A percentile compares a stretch with the other conserved stretches of the same genome.
These are phyloP conservation scores for Talaromyces amestolkiae DNA, from an alignment of 2,329 filamentous ascomycete species.

Conservation along the genomic window DNA sequence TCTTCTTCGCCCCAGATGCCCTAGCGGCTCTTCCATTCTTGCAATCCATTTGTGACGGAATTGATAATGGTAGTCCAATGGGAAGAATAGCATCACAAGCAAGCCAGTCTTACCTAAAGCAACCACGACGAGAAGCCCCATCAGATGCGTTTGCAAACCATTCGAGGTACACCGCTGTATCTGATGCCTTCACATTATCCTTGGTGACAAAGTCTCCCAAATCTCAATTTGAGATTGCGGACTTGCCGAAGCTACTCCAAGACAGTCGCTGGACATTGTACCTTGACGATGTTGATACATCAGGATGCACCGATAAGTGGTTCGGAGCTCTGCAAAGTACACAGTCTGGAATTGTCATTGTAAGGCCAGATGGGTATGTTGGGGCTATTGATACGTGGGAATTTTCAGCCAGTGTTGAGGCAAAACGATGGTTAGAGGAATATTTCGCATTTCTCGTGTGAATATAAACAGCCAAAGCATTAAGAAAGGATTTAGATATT, in stretches of 20 bases:
- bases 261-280: slow-evolving; percentile 71
- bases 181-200: slow-evolving; percentile 67
- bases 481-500: background rate
- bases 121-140: background rate
- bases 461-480: background rate
- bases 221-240: slow-evolving; percentile 61
- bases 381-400: slow-evolving; percentile 6
- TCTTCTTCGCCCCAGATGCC: slow-evolving; percentile 66
- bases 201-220: slow-evolving; percentile 66
- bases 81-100: background rate
- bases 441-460: background rate
- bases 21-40: background rate
- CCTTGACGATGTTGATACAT: slow-evolving; percentile 62
- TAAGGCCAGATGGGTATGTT: slow-evolving; percentile 9
- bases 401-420: background rate
- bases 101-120: background rate
- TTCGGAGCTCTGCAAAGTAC: background rate
- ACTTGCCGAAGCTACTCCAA: slow-evolving; percentile 62
- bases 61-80: background rate
- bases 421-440: background rate
- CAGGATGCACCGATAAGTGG: slow-evolving; percentile 58
- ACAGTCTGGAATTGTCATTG: slow-evolving; percentile 8
- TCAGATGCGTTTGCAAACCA: background rate
- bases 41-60: background rate
- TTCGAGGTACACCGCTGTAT: slow-evolving; percentile 62